A percentile compares a stretch with the other conserved stretches of the same genome.
Evolutionary conservation across 163 green algal genomes (phyloP).

Genomic region (Trebouxiophyceae sp.): DNA sequence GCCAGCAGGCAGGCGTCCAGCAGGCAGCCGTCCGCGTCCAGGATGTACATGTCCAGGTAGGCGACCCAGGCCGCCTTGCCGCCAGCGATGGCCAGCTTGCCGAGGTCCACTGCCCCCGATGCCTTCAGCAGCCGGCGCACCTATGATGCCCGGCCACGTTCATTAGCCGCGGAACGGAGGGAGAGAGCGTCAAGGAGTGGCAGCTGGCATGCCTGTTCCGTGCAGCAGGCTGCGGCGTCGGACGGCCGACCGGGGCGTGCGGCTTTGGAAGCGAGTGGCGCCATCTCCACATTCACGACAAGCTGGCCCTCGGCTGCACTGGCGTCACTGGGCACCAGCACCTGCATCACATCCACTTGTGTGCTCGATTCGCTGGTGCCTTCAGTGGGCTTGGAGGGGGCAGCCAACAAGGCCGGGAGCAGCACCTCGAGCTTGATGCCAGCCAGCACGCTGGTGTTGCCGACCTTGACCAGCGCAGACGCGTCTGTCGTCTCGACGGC

Average conservation of each 20-base stretch:
- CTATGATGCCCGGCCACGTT: too few relatives aligned
- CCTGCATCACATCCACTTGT: slow-evolving; percentile 10
- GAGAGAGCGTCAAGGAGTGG: too few relatives aligned
- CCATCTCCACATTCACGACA: not conserved
- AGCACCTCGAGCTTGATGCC: slow-evolving; percentile 36
- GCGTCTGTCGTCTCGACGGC: slow-evolving; percentile 48
- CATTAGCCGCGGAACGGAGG: too few relatives aligned
- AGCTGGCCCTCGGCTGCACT: slow-evolving; percentile 18
- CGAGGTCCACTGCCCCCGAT: slow-evolving; percentile 4
- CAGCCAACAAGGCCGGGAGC: too few relatives aligned
- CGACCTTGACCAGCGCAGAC: slow-evolving; percentile 58
- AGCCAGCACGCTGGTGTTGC: slow-evolving; percentile 39
- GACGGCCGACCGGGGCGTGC: not conserved
- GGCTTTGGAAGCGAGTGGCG: not conserved
- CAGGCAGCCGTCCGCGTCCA: slow-evolving; percentile 59
- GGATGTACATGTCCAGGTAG: slow-evolving; percentile 61
- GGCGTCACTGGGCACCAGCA: slow-evolving; percentile 3
- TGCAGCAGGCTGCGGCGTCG: not conserved
- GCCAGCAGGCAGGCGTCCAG: slow-evolving; percentile 59
- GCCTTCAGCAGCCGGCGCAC: not conserved
- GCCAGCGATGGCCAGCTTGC: slow-evolving; percentile 8
- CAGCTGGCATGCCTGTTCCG: not conserved
- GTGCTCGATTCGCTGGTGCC: too few relatives aligned
- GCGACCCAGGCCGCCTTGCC: slow-evolving; percentile 31
- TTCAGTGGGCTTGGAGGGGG: too few relatives aligned